Base-by-base conservation (phyloP, 805 yeast genomes). In the Metschnikowia borealis region DNA sequence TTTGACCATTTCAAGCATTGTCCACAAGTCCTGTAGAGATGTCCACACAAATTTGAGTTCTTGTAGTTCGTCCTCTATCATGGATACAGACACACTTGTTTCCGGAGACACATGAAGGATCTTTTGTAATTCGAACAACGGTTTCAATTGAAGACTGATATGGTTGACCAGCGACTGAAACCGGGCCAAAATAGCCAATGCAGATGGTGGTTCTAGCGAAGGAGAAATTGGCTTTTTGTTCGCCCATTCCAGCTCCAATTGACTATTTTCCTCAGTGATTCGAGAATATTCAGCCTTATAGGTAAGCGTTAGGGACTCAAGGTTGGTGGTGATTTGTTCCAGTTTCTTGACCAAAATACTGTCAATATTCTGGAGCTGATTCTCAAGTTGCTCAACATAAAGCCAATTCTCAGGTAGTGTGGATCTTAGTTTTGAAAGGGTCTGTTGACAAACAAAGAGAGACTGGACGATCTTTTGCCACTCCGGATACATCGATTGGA, bases 11-110 rank as follows among this genome's bases (percentile, higher is more conserved):
- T 74, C 72, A 2, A 85, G 60, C 1, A 73, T 64, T 5, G 65
- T 66, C 75, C 82, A 78, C 1, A 86, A 64, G 0, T 73, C 63
- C 41, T 80, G 78, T 34, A 89, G 70, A 0, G 85, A 71, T 1
- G 72, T 58, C 95, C 95, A 88, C 1, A 85, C 89, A 1, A 75
- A 59, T 50, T 72, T 77, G 35, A 84, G 71, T 43, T 84, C 87
- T 0, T 56, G 50, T 1, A 87, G 65, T 54, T 87, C 94, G 3
- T 71, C 76, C 0, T 62, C 20, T 2, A 77, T 57, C 0, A 58
- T 57, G 0, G 57, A 53, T 0, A 82, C 53, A 14, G 65, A 66
- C 5, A 56, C 64, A 14, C 54, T 50, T 0, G 64, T 46, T 0
- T 54, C 54, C 1, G 75, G 48, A 0, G 74, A 69, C 73, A 56